Conservation (phyloP, 179 eudicot genomes). For the Amaranthus tricolor region DNA sequence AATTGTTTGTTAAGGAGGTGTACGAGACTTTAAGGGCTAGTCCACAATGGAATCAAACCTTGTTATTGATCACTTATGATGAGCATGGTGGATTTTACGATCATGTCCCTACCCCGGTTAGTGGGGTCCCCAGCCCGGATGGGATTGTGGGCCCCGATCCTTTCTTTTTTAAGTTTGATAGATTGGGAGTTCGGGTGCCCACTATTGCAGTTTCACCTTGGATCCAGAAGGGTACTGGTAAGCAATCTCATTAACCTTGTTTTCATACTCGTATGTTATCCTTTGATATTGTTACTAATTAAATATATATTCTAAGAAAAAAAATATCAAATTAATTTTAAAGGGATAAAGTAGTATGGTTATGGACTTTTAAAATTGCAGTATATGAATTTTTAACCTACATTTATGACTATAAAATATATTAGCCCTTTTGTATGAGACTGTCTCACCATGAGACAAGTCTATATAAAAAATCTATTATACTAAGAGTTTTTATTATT, state of each 20-base stretch:
- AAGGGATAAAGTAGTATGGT: no score
- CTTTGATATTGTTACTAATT: no score
- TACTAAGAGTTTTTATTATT: no score
- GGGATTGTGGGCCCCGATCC: slow-evolving; percentile 77
- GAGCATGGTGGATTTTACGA: slow-evolving; percentile 88
- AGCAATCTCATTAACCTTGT: neutral
- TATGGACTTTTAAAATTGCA: no score
- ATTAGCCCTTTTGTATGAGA: no score
- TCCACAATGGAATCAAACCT: slow-evolving; percentile 79
- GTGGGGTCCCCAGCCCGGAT: slow-evolving; percentile 76
- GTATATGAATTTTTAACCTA: no score
- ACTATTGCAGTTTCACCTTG: slow-evolving; percentile 74
- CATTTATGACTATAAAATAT: no score
- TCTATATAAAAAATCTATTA: no score
- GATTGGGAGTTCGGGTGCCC: slow-evolving; percentile 80
- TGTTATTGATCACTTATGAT: slow-evolving; percentile 66
- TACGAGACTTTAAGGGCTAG: slow-evolving; percentile 79
- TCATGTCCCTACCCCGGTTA: slow-evolving; percentile 63
- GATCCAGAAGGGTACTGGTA: slow-evolving; percentile 75
- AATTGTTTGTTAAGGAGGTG: slow-evolving; percentile 80
- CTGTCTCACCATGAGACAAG: no score
- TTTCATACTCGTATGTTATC: no score
- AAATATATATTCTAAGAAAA: no score
- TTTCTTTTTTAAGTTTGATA: slow-evolving; percentile 51
- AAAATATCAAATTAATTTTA: no score